phyloP scores from a whole-genome alignment of 306 rosid genomes.

The Crataegus laevigata region DNA sequence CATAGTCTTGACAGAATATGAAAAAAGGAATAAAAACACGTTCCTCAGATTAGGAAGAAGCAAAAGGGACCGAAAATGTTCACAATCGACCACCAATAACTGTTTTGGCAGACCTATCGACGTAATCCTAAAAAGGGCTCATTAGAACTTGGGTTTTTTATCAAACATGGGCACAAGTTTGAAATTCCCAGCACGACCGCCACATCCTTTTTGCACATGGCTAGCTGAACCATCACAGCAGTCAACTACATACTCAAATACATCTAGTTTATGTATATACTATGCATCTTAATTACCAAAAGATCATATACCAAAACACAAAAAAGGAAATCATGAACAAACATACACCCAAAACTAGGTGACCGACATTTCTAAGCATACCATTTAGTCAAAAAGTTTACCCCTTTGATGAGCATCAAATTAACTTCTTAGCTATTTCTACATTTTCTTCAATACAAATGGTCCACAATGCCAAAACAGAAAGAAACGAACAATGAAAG shows the following conservation, averaged over 20 bases:
- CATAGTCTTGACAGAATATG: background rate
- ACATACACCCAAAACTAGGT: background rate
- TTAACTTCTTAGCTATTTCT: background rate
- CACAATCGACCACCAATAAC: background rate
- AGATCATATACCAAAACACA: background rate
- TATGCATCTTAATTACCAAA: background rate
- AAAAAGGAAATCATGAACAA: background rate
- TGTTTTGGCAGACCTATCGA: background rate
- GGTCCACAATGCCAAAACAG: background rate
- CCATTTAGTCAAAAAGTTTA: background rate
- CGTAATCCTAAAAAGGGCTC: background rate
- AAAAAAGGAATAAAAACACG: background rate
- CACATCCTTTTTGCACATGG: background rate
- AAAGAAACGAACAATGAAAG: background rate
- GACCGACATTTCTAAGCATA: background rate
- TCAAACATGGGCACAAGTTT: background rate
- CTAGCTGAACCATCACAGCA: background rate
- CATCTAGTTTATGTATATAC: background rate
- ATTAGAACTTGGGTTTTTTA: background rate
- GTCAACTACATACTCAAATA: background rate
- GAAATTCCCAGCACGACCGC: background rate
- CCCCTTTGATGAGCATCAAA: background rate
- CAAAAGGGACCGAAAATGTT: background rate
- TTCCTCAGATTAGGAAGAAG: background rate
- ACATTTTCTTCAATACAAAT: background rate